phyloP scores from a whole-genome alignment of 495 filamentous ascomycete genomes.

The Xylaria sp. region DNA sequence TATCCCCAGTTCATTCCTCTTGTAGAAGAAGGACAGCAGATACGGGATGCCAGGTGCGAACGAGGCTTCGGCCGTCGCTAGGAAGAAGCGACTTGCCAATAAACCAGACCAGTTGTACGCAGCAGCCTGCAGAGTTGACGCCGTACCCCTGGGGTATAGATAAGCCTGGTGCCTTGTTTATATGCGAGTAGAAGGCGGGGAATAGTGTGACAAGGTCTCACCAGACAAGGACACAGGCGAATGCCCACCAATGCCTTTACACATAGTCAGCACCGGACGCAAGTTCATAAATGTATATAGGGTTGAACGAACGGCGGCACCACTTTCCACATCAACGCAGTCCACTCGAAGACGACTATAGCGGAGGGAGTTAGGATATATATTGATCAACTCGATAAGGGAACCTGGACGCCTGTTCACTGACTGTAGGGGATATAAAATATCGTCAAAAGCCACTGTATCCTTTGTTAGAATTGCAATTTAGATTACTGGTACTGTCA shows the following conservation, averaged over 20 bases:
- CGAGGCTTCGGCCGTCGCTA: constrained; percentile 71
- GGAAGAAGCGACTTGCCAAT: constrained; percentile 71
- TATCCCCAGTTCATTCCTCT: constrained; percentile 76
- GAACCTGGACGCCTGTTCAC: constrained; percentile 24
- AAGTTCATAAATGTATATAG: constrained; percentile 27
- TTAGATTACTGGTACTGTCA: neutral
- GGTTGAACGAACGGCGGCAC: constrained; percentile 58
- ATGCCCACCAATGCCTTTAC: constrained; percentile 37
- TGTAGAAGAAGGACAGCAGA: constrained; percentile 84
- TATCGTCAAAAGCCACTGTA: constrained; percentile 75
- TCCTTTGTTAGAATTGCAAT: neutral
- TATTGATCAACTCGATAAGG: neutral
- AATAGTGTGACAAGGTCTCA: constrained; percentile 37
- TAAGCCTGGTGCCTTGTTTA: constrained; percentile 7
- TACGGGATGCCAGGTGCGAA: constrained; percentile 78
- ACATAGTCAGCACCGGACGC: constrained; percentile 34
- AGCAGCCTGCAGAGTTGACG: constrained; percentile 48
- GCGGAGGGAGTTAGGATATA: constrained; percentile 46
- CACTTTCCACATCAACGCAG: constrained; percentile 75
- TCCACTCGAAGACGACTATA: constrained; percentile 66
- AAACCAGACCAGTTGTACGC: constrained; percentile 67
- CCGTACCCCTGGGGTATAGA: constrained; percentile 49
- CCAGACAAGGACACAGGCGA: constrained; percentile 32
- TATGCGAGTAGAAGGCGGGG: constrained; percentile 1
- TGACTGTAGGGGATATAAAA: constrained; percentile 73